Evolutionary conservation across 768 basidiomycete species (phyloP), one percentile per base, ranked within the genome.

Genomic region (Cyclocybe cylindracea): DNA sequence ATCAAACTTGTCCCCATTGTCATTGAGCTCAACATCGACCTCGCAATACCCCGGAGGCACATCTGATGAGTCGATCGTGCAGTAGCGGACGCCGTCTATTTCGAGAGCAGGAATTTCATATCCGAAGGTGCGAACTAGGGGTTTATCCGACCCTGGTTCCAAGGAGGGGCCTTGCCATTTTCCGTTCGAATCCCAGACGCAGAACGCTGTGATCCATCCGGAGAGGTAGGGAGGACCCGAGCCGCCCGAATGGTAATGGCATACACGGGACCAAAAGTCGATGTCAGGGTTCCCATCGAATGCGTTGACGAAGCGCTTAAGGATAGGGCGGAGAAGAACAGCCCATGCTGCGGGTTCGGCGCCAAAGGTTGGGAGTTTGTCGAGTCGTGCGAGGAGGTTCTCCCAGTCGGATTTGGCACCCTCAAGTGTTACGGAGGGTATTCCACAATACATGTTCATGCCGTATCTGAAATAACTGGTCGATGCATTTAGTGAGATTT

Each of bases 381-480:
- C 61, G n/a, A 64, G 38, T 0, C 61, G 58, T 2, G 37, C 14
- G 8, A 65, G 49, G 7, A 66, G 43, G 9, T 58, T 59, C 38
- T 56, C 53, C 63, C 61, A 64, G 56, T 66, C 63, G 19, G 39
- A 41, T 32, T 56, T 56, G 5, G 56, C 55, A 4, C 62, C 63
- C 37, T 62, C 56, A 6, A 65, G 55, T 0, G 63, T 63, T 10
- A 66, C 55, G 5, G 46, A 54, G 6, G 65, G 63, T 10, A 65
- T 64, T 4, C 63, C 66, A 36, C 63, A 66, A 1, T 18, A 1
- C 10, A 55, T 5, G 11, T 0, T 5, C 11, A 62, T 50, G 9
- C n/a, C 31, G 49, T 59, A 62, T 6, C 14, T 24, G 48, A 63
- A 63, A 38, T 67, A 56, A 2, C 61, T 62, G 14, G 6, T 18